Evolutionary conservation across 2,329 filamentous ascomycete genomes (phyloP), one percentile per base, ranked within the genome.

Genomic region (Nectriaceae sp.): DNA sequence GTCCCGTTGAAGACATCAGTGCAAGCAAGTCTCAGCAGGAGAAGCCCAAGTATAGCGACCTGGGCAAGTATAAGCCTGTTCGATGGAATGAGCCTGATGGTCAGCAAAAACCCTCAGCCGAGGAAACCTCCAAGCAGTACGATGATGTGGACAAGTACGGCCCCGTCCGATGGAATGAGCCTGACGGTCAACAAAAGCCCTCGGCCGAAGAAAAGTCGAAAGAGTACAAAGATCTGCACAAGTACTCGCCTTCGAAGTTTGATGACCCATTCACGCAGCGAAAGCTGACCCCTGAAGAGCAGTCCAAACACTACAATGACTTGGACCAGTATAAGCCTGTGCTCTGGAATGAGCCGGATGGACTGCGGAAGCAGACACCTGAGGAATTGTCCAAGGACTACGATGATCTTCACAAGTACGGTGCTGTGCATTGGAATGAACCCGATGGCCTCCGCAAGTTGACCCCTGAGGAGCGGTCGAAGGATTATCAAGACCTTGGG

Each of bases 401-500:
- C 40, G 60, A 65, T 2, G 70, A 72, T 43, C 58, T 74, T 2
- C 46, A 62, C 29, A 60, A 62, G 15, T 74, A 73, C 45, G 60
- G 49, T 3, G 57, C 60, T 1, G 61, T 62, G 16, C 54, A 47
- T 13, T 68, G 63, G 59, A 66, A 65, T 22, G 65, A 68, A 35
- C 65, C 65, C 0, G 53, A 68, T 33, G 66, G 65, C 11, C 52
- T 66, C 16, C 58, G 61, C 10, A 54, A 66, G 21, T 46, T 47
- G n/a, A 64, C 65, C 3, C 36, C 63, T 1, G 65, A 68, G 40
- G 66, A 72, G 37, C 46, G 55, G n/a, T 69, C 67, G 15, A 70
- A 69, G 42, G 56, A 65, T 37, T 74, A 75, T 49, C 62, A 67
- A 13, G 75, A 77, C 31, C 61, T 77, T 4, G 60, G 67, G 16